Percentiles rank a stretch among this genome's conserved stretches.
These are phyloP conservation scores for Myriosclerotinia duriaeana DNA, from an alignment of 2,329 filamentous ascomycete genomes.

Conservation along the genomic window DNA sequence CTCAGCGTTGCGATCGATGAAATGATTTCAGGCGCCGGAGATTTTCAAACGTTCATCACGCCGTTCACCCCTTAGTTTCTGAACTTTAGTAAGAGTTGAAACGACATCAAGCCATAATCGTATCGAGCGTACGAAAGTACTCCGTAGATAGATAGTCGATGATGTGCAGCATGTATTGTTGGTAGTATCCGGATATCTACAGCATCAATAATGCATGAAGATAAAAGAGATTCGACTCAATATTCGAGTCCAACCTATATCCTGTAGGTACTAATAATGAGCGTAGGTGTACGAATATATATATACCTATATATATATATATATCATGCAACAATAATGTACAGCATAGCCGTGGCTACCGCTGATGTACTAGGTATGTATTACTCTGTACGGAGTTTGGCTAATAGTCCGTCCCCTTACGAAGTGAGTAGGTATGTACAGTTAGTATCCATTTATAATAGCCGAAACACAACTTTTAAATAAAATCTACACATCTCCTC, in stretches of 20 bases:
- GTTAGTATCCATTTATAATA: too few relatives aligned
- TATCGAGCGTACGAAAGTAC: neutral
- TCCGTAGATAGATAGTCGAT: too few relatives aligned
- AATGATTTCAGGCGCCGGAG: neutral
- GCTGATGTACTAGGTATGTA: too few relatives aligned
- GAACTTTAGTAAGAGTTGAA: conserved; percentile 1
- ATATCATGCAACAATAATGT: neutral
- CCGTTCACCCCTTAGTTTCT: conserved; percentile 1
- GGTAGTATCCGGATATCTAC: neutral
- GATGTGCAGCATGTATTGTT: neutral
- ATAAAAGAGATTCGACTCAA: conserved; percentile 9
- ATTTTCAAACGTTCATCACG: conserved; percentile 7
- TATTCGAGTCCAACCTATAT: conserved; percentile 5
- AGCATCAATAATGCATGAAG: conserved; percentile 3
- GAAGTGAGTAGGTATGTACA: too few relatives aligned
- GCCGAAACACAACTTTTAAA: too few relatives aligned
- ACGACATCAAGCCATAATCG: conserved; percentile 6
- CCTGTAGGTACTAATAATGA: neutral
- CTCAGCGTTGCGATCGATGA: conserved; percentile 3
- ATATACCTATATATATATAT: neutral
- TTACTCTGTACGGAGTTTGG: neutral
- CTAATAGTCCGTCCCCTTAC: conserved; percentile 1
- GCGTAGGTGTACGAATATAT: neutral
- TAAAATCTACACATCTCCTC: too few relatives aligned
- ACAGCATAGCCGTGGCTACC: neutral